Evolutionary conservation across 257 asterid genomes (phyloP).

Genomic region (Solanum infundibuliforme): DNA sequence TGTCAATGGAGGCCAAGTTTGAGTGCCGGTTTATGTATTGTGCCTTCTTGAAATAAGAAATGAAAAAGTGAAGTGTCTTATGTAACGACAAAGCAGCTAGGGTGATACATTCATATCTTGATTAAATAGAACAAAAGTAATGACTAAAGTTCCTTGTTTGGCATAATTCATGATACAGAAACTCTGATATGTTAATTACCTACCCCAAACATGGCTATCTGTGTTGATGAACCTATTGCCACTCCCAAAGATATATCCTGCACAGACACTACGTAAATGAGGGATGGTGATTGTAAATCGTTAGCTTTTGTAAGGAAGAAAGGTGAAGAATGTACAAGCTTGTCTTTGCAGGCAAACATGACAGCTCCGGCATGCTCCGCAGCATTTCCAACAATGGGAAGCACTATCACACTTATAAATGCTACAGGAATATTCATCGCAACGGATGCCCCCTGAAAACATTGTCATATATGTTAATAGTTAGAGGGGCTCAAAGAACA

Average conservation of each 20-base stretch:
- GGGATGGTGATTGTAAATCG: not conserved
- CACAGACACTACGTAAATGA: conserved; percentile 3
- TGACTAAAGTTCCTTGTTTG: not conserved
- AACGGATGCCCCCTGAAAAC: conserved; percentile 61
- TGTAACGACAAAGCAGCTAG: not conserved
- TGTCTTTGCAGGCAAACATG: conserved; percentile 79
- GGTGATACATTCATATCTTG: not conserved
- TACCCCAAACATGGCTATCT: conserved; percentile 81
- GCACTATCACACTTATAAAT: conserved; percentile 69
- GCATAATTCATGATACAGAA: not conserved
- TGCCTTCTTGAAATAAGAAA: not conserved
- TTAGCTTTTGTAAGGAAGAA: not conserved
- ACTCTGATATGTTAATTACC: not conserved
- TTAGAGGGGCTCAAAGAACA: not conserved
- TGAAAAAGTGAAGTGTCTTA: not conserved
- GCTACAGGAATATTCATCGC: conserved; percentile 65
- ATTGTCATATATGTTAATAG: not conserved
- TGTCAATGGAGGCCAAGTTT: not conserved
- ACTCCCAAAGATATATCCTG: conserved; percentile 76
- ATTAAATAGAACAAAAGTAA: not conserved
- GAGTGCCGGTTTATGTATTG: not conserved
- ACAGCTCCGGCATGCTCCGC: conserved; percentile 82
- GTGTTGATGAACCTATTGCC: conserved; percentile 83
- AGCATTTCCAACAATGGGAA: conserved; percentile 82
- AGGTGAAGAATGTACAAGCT: conserved; percentile 39